phyloP scores from a whole-genome alignment of 2,329 filamentous ascomycete genomes.

The Paraphoma chrysanthemicola region DNA sequence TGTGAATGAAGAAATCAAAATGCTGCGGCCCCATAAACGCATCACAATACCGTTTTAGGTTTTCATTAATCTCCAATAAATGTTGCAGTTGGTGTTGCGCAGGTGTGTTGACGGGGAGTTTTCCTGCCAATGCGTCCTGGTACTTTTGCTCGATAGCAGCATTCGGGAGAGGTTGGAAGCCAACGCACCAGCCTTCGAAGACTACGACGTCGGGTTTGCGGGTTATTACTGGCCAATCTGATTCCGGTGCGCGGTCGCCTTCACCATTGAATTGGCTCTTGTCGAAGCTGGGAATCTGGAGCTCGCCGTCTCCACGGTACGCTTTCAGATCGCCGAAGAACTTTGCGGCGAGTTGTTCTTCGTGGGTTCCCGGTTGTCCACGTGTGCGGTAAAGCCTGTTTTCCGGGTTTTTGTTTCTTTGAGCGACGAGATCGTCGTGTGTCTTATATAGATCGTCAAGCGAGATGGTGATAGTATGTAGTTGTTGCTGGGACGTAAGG shows the following conservation, averaged over 20 bases:
- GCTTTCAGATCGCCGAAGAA: conserved; percentile 68
- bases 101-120: conserved; percentile 54
- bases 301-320: conserved; percentile 55
- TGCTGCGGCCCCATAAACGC: conserved; percentile 51
- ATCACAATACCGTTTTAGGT: conserved; percentile 59
- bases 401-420: conserved; percentile 69
- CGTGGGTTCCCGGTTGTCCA: conserved; percentile 85
- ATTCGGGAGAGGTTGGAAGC: conserved; percentile 72
- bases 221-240: conserved; percentile 68
- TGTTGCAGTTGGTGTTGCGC: conserved; percentile 63
- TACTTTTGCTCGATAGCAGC: conserved; percentile 63
- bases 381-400: conserved; percentile 82
- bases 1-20: conserved; percentile 69
- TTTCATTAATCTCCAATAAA: conserved; percentile 65
- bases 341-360: conserved; percentile 67
- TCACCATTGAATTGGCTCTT: conserved; percentile 79
- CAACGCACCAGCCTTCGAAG: conserved; percentile 91
- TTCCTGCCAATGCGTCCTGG: conserved; percentile 59
- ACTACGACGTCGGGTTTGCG: conserved; percentile 70
- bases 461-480: conserved; percentile 41
- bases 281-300: conserved; percentile 78
- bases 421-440: conserved; percentile 69
- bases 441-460: conserved; percentile 88
- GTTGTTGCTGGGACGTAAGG: conserved; percentile 28
- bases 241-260: conserved; percentile 73